Base-by-base conservation (phyloP, 1,284 basidiomycete species). In the Cryptococcus sp. region DNA sequence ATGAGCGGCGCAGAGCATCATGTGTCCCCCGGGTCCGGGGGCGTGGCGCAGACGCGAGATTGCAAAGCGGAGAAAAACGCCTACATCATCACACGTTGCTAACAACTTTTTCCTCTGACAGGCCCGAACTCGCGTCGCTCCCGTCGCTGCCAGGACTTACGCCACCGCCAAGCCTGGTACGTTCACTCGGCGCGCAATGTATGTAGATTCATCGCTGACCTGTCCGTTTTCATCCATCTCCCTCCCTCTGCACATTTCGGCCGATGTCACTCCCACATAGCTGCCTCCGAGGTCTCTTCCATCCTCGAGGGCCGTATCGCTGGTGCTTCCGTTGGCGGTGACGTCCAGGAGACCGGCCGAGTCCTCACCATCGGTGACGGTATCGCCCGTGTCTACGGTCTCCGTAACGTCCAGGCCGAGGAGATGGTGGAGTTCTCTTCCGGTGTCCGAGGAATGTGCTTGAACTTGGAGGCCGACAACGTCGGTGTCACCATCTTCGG, bases 401-500 rank as follows among this genome's bases (percentile, higher is more conserved):
- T 85, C 71, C 81, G 83, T 74, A 84, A 85, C 76, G 94, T 98
- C 78, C 93, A 96, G 84, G 79, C 80, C 78, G 95, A 99, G 84
- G 95, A 99, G 88, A 98, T 99, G 95, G 95, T 99, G 86, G 95
- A 99, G 86, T 99, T 99, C 87, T 92, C 94, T 60, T 98, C 95
- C 59, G 95, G 95, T 84, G 88, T 99, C 77, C 91, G 91, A 78
- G 92, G 91, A 84, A 96, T 97, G 93, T 94, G 91, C 82, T 84
- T 99, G 81, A 99, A 99, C 90, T 90, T 99, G 87, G 95, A 99
- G 84, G 92, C 94, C 83, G 95, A 98, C 90, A 95, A 97, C 78
- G 94, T 98, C 84, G 95, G 95, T 93, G 92, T 99, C 77, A 93
- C 95, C 84, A 94, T 98, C 84, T 98, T 99, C 85, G 95, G 95